Percentiles rank a stretch among this genome's conserved stretches.
Conservation (phyloP, 2,329 filamentous ascomycete species). For the Diaporthe vexans region DNA sequence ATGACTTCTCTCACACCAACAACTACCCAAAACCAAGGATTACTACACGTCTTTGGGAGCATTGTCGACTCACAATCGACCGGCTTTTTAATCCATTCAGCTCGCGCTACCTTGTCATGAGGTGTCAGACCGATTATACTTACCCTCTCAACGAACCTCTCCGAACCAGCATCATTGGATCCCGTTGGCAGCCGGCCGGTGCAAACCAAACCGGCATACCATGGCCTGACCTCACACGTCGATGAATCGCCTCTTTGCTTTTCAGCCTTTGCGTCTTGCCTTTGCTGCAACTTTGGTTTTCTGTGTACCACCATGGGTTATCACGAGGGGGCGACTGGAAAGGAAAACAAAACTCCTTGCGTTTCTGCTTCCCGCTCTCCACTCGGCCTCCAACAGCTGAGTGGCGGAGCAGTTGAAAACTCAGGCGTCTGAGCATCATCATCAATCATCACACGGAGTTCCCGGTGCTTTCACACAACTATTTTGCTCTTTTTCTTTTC, state of each 20-base stretch:
- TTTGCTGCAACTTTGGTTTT: not conserved
- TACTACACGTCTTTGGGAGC: not conserved
- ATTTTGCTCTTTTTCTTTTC: not conserved
- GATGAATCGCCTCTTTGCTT: not conserved
- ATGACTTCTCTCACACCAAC: not conserved
- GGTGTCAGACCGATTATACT: not conserved
- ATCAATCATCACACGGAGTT: constrained; percentile 29
- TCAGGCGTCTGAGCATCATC: constrained; percentile 15
- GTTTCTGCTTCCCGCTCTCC: not conserved
- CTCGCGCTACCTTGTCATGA: constrained; percentile 14
- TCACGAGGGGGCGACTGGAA: not conserved
- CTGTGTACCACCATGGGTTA: constrained; percentile 15
- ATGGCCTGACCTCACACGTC: not conserved
- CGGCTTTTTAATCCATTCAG: constrained; percentile 13
- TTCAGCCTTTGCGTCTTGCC: not conserved
- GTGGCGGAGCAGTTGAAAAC: not conserved
- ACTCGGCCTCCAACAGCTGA: not conserved
- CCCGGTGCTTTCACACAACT: constrained; percentile 9
- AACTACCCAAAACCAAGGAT: not conserved
- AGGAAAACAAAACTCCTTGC: not conserved
- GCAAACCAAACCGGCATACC: too few species aligned
- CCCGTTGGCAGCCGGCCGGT: not conserved
- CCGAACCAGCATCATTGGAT: not conserved
- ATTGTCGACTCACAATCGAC: not conserved
- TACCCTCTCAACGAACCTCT: not conserved